Percentiles rank a stretch among this genome's conserved stretches.
phyloP scores from a whole-genome alignment of 345 rosid genomes.

The Nasturtium officinale region DNA sequence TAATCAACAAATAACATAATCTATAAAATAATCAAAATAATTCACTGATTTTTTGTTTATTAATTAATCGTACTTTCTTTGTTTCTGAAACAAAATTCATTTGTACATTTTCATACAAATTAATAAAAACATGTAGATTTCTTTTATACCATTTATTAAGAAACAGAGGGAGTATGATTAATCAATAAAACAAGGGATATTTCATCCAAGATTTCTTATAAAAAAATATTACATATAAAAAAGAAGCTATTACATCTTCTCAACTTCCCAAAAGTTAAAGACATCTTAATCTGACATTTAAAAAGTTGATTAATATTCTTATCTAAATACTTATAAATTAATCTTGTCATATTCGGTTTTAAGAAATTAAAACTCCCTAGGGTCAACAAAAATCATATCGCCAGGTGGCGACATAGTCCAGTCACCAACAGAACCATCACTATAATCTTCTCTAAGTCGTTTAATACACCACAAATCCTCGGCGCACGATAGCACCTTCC shows the following conservation, averaged over 20 bases:
- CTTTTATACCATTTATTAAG: too few relatives aligned
- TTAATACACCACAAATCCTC: slow-evolving; percentile 94
- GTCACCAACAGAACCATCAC: slow-evolving; percentile 76
- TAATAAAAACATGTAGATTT: too few relatives aligned
- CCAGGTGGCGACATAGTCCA: slow-evolving; percentile 88
- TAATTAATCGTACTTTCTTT: too few relatives aligned
- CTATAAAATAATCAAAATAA: too few relatives aligned
- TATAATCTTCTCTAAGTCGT: slow-evolving; percentile 72
- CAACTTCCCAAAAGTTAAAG: slow-evolving; percentile 12
- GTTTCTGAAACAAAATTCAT: too few relatives aligned
- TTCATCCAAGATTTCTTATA: slow-evolving; percentile 2
- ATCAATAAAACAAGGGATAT: neutral
- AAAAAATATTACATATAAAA: slow-evolving; percentile 5
- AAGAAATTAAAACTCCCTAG: slow-evolving; percentile 65
- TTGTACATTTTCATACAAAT: too few relatives aligned
- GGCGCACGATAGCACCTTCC: slow-evolving; percentile 71
- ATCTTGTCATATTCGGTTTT: neutral
- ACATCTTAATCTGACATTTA: slow-evolving; percentile 13
- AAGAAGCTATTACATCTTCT: slow-evolving; percentile 4
- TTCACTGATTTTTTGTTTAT: too few relatives aligned
- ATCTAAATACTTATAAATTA: neutral
- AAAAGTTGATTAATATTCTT: slow-evolving; percentile 10
- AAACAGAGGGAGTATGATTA: too few relatives aligned
- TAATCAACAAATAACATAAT: too few relatives aligned
- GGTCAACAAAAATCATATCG: slow-evolving; percentile 88